These are phyloP conservation scores for Alternaria arbusti DNA, from an alignment of 2,329 filamentous ascomycete species.

Conservation along the genomic window DNA sequence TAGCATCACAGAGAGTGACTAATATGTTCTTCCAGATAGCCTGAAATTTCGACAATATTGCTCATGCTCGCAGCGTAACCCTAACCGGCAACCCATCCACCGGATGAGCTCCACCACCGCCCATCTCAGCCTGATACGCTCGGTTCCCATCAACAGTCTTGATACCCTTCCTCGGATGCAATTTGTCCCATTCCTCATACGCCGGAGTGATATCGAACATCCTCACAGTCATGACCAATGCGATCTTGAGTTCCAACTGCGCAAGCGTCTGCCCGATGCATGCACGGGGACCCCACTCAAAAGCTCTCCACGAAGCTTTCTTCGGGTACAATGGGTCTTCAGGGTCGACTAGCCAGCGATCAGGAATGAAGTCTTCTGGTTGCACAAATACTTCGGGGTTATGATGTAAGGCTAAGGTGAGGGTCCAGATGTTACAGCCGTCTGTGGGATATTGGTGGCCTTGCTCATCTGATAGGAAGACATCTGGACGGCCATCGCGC, in stretches of 20 bases:
- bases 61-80: background rate
- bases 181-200: constrained; percentile 19
- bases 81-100: constrained; percentile 48
- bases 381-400: constrained; percentile 21
- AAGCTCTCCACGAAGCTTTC: constrained; percentile 38
- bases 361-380: constrained; percentile 26
- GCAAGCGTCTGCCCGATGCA: constrained; percentile 51
- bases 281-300: constrained; percentile 47
- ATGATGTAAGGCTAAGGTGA: constrained; percentile 20
- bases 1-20: too few relatives aligned
- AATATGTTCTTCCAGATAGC: too few relatives aligned
- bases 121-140: constrained; percentile 22
- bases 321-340: constrained; percentile 12
- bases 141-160: constrained; percentile 22
- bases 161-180: constrained; percentile 14
- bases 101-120: constrained; percentile 20
- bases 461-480: constrained; percentile 9
- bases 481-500: constrained; percentile 3
- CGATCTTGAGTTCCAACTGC: constrained; percentile 31
- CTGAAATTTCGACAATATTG: too few relatives aligned
- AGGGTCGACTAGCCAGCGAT: constrained; percentile 24
- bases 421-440: constrained; percentile 1
- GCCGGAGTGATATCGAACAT: constrained; percentile 17
- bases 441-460: constrained; percentile 17
- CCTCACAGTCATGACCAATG: constrained; percentile 7